These are phyloP conservation scores for Allantophomopsis lycopodina DNA, from an alignment of 2,329 filamentous ascomycete genomes.

Conservation along the genomic window DNA sequence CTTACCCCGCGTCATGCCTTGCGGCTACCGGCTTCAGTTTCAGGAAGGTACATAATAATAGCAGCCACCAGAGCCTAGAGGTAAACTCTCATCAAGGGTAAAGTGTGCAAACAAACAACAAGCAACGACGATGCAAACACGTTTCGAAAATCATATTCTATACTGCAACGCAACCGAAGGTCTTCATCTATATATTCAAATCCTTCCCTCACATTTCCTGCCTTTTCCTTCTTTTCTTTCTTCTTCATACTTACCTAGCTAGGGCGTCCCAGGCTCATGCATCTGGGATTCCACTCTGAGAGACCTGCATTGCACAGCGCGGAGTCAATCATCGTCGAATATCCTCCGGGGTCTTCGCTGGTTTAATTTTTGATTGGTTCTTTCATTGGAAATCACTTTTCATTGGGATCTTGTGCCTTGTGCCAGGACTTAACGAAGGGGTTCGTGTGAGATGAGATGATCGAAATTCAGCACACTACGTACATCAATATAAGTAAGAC, in stretches of 20 bases:
- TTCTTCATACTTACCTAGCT: constrained; percentile 24
- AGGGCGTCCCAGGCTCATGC: constrained; percentile 14
- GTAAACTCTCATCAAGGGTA: too few relatives aligned
- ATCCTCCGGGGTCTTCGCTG: constrained; percentile 18
- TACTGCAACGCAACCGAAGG: too few relatives aligned
- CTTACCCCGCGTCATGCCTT: too few relatives aligned
- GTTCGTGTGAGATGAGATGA: too few relatives aligned
- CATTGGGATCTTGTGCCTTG: constrained; percentile 19
- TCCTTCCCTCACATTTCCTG: constrained; percentile 4
- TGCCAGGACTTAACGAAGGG: constrained; percentile 22
- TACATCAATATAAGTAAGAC: too few relatives aligned
- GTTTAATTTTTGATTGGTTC: constrained; percentile 21
- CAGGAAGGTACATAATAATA: too few relatives aligned
- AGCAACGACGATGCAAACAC: too few relatives aligned
- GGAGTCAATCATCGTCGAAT: constrained; percentile 27
- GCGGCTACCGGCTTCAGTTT: too few relatives aligned
- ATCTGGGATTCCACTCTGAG: constrained; percentile 14
- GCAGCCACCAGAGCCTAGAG: too few relatives aligned
- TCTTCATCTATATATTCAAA: not conserved
- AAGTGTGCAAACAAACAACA: too few relatives aligned
- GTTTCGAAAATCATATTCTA: too few relatives aligned
- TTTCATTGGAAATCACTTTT: constrained; percentile 15
- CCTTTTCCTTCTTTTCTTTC: constrained; percentile 12
- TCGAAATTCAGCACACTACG: too few relatives aligned
- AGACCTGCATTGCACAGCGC: constrained; percentile 44